phyloP scores from a whole-genome alignment of 2,329 filamentous ascomycete species.

The Dactylellina parvicollis region DNA sequence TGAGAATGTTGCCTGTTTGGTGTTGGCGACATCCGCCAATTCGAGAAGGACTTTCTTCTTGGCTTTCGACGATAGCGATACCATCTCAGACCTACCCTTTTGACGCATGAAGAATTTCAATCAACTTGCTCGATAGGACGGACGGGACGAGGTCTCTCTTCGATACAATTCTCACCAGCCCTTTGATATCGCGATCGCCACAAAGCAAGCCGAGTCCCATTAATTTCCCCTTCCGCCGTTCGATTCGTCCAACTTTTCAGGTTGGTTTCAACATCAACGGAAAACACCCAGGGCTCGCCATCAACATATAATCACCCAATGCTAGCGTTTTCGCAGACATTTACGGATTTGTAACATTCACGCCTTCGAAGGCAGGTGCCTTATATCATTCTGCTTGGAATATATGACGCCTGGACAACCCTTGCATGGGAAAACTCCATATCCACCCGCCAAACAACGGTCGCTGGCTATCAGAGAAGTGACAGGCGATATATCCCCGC shows the following conservation, averaged over 20 bases:
- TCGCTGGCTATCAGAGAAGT: constrained; percentile 17
- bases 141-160: not conserved
- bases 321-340: not conserved
- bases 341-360: constrained; percentile 8
- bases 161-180: not conserved
- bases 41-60: constrained; percentile 32
- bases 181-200: not conserved
- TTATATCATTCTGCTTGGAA: not conserved
- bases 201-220: not conserved
- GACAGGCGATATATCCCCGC: constrained; percentile 40
- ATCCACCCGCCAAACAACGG: constrained; percentile 25
- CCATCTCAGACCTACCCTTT: constrained; percentile 16
- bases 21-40: constrained; percentile 20
- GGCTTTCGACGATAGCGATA: constrained; percentile 19
- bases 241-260: constrained; percentile 16
- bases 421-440: constrained; percentile 9
- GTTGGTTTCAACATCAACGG: constrained; percentile 11
- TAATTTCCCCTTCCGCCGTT: not conserved
- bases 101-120: constrained; percentile 28
- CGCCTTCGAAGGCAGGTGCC: constrained; percentile 25
- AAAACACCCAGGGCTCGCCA: not conserved
- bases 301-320: not conserved
- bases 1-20: constrained; percentile 44
- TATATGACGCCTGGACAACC: constrained; percentile 5
- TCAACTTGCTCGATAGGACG: constrained; percentile 36